phyloP scores from a whole-genome alignment of 768 basidiomycete genomes.

The Ramaria rubella region DNA sequence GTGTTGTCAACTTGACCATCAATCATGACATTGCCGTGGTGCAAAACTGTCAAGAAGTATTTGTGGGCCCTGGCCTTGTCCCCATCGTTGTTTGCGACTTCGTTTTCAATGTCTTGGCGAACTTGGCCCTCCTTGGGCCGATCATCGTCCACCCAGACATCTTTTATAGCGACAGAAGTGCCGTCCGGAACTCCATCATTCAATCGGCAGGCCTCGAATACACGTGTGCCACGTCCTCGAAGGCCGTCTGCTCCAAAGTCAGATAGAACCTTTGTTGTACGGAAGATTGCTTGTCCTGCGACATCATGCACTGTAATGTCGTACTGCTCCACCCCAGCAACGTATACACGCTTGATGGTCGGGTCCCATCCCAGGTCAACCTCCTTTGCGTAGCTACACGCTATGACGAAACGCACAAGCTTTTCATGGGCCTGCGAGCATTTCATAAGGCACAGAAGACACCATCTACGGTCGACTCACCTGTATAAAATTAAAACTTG shows the following conservation, averaged over 20 bases:
- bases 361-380: neutral
- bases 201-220: neutral
- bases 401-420: neutral
- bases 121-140: neutral
- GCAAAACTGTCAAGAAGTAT: too few species aligned
- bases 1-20: neutral
- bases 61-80: neutral
- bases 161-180: neutral
- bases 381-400: neutral
- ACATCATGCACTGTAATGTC: neutral
- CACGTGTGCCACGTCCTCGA: too few species aligned
- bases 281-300: neutral
- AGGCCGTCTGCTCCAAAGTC: neutral
- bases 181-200: neutral
- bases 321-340: neutral
- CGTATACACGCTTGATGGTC: neutral
- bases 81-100: neutral
- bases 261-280: neutral
- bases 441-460: neutral
- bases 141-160: neutral
- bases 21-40: neutral
- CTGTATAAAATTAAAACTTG: constrained; percentile 15
- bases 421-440: neutral
- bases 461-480: constrained; percentile 1
- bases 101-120: neutral